Conservation (phyloP, 176 grass and related monocot genomes). For the Bonia amplexicaulis region DNA sequence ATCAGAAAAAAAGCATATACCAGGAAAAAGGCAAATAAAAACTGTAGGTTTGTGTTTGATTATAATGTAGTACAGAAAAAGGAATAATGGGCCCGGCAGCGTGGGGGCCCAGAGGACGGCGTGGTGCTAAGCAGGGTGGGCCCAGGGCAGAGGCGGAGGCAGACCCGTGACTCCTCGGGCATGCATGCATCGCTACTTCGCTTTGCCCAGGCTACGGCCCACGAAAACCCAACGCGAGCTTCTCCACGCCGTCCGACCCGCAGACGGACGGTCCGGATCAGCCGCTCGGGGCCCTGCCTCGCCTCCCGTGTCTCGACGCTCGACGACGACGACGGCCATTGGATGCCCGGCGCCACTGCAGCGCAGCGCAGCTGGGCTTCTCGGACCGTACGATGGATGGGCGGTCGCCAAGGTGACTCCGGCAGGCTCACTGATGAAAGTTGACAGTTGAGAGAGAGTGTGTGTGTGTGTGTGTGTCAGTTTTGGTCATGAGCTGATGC, state of each 20-base stretch:
- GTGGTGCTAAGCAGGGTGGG: background rate
- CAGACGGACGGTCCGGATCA: slow-evolving; percentile 7
- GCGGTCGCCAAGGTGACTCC: background rate
- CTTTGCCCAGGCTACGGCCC: slow-evolving; percentile 16
- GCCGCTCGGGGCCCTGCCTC: background rate
- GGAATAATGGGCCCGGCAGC: background rate
- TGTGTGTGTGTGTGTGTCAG: background rate
- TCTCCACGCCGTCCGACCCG: background rate
- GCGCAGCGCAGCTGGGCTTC: background rate
- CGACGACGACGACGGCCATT: background rate
- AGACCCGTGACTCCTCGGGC: slow-evolving; percentile 25
- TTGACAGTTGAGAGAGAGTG: background rate
- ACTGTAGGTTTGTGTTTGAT: background rate
- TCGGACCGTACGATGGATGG: slow-evolving; percentile 13
- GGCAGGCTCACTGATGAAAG: background rate
- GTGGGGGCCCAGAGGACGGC: slow-evolving; percentile 20
- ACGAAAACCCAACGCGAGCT: background rate
- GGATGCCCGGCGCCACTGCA: background rate
- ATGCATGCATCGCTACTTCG: background rate
- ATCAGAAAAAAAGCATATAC: background rate
- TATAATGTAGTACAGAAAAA: background rate
- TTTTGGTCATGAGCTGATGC: background rate
- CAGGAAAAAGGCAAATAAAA: background rate
- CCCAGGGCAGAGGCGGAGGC: background rate
- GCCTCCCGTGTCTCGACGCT: background rate